Evolutionary conservation across 257 asterid genomes (phyloP), one percentile per base, ranked within the genome.

Genomic region (Nicotiana tabacum): DNA sequence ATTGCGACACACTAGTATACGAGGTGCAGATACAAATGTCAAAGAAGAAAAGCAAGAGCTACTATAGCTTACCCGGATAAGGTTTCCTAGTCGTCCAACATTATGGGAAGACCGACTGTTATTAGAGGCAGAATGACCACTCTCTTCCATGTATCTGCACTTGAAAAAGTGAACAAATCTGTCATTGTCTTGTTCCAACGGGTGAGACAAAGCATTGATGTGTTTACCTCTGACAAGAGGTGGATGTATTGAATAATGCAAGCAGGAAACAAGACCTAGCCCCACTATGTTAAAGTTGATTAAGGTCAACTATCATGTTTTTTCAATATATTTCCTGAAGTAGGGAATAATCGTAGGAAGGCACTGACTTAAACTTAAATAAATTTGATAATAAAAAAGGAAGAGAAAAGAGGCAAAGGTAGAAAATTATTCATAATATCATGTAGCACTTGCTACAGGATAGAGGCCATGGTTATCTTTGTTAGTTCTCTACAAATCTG

Each of bases 71-170:
- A 94, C 99, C 94, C 97, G 93, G 81, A 96, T 90, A 82, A 96
- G 98, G 89, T 85, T 93, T 79, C 98, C 99, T 77, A 96, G 90
- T 6, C 95, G 97, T 72, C 99, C 99, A 86, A 96, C 86, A 84
- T 58, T 92, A 84, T 96, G 99, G 84, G 97, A 87, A 87, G 98
- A 87, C 87, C 98, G 92, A 58, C 91, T 92, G 87, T 92, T 94
- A 84, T 67, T 92, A 53, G 92, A 83, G 55, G 98, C 87, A 46
- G 96, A 88, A 81, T 90, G 87, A 72, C 91, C 97, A 83, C 46
- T 51, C 46, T 88, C 97, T 87, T 94, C 95, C 93, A 93, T 90
- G 85, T 90, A 96, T 81, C 99, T 94, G 89, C 83, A 82, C 29
- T 82, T 83, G 51, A 48, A 81, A 62, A 85, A 78, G 16, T 60